phyloP scores from a whole-genome alignment of 2,329 filamentous ascomycete genomes.

The Diaporthe australafricana region DNA sequence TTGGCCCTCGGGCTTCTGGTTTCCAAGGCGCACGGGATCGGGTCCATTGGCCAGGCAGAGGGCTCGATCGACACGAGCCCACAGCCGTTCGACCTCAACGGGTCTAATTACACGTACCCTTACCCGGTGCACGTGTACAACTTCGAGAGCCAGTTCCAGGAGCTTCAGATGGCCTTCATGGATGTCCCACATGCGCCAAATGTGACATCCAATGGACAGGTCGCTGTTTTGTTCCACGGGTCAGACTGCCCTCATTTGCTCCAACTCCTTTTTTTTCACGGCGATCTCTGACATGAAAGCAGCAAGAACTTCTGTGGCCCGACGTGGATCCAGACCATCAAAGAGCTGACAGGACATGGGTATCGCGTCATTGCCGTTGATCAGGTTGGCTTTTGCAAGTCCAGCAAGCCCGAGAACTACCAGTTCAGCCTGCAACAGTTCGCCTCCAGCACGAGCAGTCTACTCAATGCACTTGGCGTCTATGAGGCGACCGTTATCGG shows the following conservation, averaged over 20 bases:
- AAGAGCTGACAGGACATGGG: conserved; percentile 4
- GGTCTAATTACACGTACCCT: conserved; percentile 21
- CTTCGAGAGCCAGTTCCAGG: conserved; percentile 22
- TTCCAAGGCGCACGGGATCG: background rate
- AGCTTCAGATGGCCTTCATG: conserved; percentile 26
- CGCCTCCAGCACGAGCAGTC: conserved; percentile 24
- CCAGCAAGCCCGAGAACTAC: conserved; percentile 16
- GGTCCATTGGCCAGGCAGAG: conserved; percentile 8
- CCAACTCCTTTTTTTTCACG: background rate
- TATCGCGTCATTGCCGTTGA: conserved; percentile 20
- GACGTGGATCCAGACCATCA: conserved; percentile 19
- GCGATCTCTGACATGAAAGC: background rate
- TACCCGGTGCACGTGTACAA: conserved; percentile 14
- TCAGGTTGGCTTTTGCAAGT: conserved; percentile 28
- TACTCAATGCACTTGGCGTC: conserved; percentile 15
- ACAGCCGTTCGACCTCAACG: conserved; percentile 22
- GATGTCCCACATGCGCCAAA: background rate
- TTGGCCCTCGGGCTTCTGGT: conserved; percentile 1
- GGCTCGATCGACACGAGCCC: conserved; percentile 24
- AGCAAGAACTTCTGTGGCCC: conserved; percentile 28
- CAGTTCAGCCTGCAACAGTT: conserved; percentile 21
- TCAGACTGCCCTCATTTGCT: background rate
- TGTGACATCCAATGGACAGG: conserved; percentile 17
- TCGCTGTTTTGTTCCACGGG: conserved; percentile 20
- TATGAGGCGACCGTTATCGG: conserved; percentile 9